Evolutionary conservation across 106 monocot species (phyloP).

Genomic region (Dactylorhiza incarnata): DNA sequence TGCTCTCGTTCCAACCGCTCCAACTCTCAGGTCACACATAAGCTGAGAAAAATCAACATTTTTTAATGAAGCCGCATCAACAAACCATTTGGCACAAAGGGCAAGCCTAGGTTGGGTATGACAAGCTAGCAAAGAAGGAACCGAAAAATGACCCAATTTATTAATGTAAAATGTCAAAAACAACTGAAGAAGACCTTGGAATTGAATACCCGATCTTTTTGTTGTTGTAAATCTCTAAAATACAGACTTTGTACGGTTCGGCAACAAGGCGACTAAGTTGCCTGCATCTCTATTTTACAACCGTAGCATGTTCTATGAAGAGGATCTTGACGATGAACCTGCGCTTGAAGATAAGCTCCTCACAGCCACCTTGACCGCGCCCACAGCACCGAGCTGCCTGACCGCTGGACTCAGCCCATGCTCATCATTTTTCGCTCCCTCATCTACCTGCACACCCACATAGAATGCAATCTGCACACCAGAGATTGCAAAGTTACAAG

Average conservation of each 20-base stretch:
- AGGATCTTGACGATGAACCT: constrained; percentile 33
- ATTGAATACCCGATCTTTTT: background rate
- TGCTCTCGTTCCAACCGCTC: too few relatives aligned
- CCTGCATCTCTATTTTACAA: constrained; percentile 8
- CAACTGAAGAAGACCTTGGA: background rate
- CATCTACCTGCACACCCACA: constrained; percentile 62
- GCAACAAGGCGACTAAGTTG: constrained; percentile 6
- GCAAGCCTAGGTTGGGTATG: too few relatives aligned
- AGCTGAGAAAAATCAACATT: too few relatives aligned
- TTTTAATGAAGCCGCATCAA: too few relatives aligned
- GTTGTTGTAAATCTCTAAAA: background rate
- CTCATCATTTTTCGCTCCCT: constrained; percentile 31
- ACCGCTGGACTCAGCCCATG: constrained; percentile 53
- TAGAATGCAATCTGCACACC: constrained; percentile 60
- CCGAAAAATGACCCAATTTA: background rate
- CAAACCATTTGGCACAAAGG: too few relatives aligned
- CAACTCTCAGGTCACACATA: too few relatives aligned
- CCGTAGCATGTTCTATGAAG: constrained; percentile 13
- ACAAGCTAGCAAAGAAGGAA: too few relatives aligned
- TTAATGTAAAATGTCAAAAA: background rate
- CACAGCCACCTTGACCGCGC: constrained; percentile 83
- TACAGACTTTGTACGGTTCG: constrained; percentile 9
- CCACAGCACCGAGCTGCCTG: constrained; percentile 62
- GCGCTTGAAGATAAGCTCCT: constrained; percentile 44
- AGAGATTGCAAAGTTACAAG: background rate